A percentile compares a stretch with the other conserved stretches of the same genome.
Conservation (phyloP, 176 grass and related monocot genomes). For the Rhipidocladum racemiflorum region DNA sequence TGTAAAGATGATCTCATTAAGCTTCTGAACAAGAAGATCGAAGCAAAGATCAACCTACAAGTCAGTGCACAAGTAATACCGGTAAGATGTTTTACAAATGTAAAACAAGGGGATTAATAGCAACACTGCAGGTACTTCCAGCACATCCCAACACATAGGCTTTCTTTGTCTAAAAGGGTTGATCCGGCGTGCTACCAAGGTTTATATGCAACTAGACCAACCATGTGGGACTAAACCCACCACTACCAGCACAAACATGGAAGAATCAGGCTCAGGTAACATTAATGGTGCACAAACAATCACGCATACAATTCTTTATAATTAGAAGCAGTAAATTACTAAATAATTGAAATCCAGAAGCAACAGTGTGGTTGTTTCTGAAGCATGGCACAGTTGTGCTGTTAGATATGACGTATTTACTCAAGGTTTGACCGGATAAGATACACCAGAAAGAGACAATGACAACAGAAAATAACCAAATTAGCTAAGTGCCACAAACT, state of each 20-base stretch:
- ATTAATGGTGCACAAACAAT: slow-evolving; percentile 11
- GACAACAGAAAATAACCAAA: background rate
- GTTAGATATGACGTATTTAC: background rate
- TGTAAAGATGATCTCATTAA: slow-evolving; percentile 95
- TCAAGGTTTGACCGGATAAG: background rate
- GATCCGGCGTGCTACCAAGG: background rate
- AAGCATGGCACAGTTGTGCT: background rate
- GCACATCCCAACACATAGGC: background rate
- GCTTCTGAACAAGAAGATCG: slow-evolving; percentile 92
- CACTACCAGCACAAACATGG: background rate
- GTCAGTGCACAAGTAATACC: background rate
- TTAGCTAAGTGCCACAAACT: background rate
- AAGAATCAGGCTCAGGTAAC: slow-evolving; percentile 1
- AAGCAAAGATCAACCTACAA: slow-evolving; percentile 95
- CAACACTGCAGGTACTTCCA: slow-evolving; percentile 17
- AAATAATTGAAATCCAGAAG: background rate
- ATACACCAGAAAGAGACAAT: slow-evolving; percentile 16
- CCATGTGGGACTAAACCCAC: background rate
- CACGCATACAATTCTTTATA: background rate
- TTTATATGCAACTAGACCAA: slow-evolving; percentile 34
- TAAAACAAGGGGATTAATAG: slow-evolving; percentile 14
- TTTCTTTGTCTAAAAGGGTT: slow-evolving; percentile 3
- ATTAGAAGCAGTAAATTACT: background rate
- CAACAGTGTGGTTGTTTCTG: background rate
- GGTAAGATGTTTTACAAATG: slow-evolving; percentile 30